These are phyloP conservation scores for Xylariaceae sp. DNA, from an alignment of 2,329 filamentous ascomycete species.

Conservation along the genomic window DNA sequence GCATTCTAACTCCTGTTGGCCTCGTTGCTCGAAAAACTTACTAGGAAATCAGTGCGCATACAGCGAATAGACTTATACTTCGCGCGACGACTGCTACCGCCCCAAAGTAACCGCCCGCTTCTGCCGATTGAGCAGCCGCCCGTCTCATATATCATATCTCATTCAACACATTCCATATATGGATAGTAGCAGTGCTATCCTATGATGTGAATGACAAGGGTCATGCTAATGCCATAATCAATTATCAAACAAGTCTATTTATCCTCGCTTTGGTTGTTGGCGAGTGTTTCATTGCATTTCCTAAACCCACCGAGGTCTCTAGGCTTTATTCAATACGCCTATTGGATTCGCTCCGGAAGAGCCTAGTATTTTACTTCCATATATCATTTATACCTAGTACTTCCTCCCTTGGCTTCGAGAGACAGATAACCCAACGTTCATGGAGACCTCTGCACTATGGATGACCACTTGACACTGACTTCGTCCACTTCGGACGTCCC, in stretches of 20 bases:
- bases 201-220: conserved; percentile 9
- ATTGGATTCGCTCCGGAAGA: background rate
- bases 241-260: background rate
- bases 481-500: conserved; percentile 28
- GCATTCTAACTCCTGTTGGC: too few species aligned
- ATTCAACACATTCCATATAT: background rate
- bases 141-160: conserved; percentile 1
- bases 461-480: conserved; percentile 30
- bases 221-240: background rate
- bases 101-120: background rate
- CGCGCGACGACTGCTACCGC: too few species aligned
- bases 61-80: too few species aligned
- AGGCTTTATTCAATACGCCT: background rate
- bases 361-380: background rate
- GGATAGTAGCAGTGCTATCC: conserved; percentile 3
- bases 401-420: background rate
- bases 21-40: background rate
- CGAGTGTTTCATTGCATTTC: conserved; percentile 3
- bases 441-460: conserved; percentile 15
- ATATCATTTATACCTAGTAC: background rate
- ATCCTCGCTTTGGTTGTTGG: background rate
- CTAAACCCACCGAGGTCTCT: background rate
- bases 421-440: conserved; percentile 5
- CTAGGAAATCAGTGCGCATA: too few species aligned
- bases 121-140: conserved; percentile 5